A percentile compares a stretch with the other conserved stretches of the same genome.
phyloP scores from a whole-genome alignment of 2,329 filamentous ascomycete genomes.

The Stromatinia cepivora region DNA sequence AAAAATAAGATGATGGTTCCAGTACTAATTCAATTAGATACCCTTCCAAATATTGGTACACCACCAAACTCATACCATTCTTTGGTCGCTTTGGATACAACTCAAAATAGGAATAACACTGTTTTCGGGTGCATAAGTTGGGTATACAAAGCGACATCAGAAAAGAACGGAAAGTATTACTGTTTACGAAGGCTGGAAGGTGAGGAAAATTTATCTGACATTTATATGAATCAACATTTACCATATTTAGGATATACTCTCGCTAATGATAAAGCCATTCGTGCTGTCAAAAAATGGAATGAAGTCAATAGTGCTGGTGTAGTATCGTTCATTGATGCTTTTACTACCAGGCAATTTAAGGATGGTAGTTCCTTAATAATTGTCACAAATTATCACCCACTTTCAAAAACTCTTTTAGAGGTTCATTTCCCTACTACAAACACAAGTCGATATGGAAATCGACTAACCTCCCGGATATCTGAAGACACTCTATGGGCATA shows the following conservation, averaged over 20 bases:
- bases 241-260: conserved; percentile 67
- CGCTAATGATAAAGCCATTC: conserved; percentile 85
- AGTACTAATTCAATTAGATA: conserved; percentile 42
- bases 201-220: conserved; percentile 38
- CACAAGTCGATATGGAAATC: conserved; percentile 43
- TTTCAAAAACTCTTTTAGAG: conserved; percentile 86
- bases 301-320: conserved; percentile 77
- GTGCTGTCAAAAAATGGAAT: conserved; percentile 86
- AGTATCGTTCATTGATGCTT: conserved; percentile 86
- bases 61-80: conserved; percentile 88
- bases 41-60: conserved; percentile 52
- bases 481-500: conserved; percentile 89
- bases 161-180: conserved; percentile 86
- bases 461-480: conserved; percentile 48
- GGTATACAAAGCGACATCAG: conserved; percentile 92
- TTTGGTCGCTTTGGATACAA: conserved; percentile 83
- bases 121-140: conserved; percentile 88
- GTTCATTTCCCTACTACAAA: conserved; percentile 59
- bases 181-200: conserved; percentile 83
- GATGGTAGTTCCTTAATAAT: conserved; percentile 87
- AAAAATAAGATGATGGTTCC: too few relatives aligned
- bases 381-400: conserved; percentile 88
- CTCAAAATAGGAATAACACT: conserved; percentile 72
- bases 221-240: conserved; percentile 7
- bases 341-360: conserved; percentile 88